Evolutionary conservation across 148 eudicot species (phyloP), one percentile per base, ranked within the genome.

Genomic region (Camellia granthamiana): DNA sequence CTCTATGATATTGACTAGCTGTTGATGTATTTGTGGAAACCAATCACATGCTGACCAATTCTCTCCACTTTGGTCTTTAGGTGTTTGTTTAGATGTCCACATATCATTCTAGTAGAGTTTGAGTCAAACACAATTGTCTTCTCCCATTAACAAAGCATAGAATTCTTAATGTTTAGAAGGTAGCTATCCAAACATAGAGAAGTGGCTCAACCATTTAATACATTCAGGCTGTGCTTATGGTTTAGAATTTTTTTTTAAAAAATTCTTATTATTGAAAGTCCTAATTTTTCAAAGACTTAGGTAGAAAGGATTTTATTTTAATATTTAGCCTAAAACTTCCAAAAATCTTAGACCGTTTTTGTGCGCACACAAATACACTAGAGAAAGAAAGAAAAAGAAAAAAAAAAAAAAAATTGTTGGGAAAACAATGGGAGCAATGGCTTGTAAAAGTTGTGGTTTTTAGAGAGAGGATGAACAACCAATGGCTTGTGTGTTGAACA

Each of bases 401-500:
- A 30, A 15, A 47, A 23, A 41, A 21, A 15, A 47, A 13, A 9
- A 14, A 4, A 14, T 56, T 30, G 77, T 58, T 56, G 69, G 58
- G 59, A 76, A 46, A 76, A 63, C 58, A 63, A 46, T 64, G 56
- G 70, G 5, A 44, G 18, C 23, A 18, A 19, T 43, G 41, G 78
- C 55, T 61, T 76, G 55, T 44, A 41, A 46, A 76, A 44, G 56
- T 76, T 10, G 55, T 61, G 44, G 41, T n/a, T 47, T 15, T 77
- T 19, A 5, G 21, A 64, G 5, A 63, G 46, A 30, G 30, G 30
- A 65, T 52, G 44, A 52, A 61, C 47, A 65, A 81, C 51, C 75
- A 38, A 78, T 78, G 74, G 69, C 30, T 65, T 56, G 61, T 77
- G 77, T 18, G 80, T 51, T 42, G 41, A 70, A 83, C 69, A 70